Conservation (phyloP, 2,329 filamentous ascomycete species). For the Trichoderma sp. region DNA sequence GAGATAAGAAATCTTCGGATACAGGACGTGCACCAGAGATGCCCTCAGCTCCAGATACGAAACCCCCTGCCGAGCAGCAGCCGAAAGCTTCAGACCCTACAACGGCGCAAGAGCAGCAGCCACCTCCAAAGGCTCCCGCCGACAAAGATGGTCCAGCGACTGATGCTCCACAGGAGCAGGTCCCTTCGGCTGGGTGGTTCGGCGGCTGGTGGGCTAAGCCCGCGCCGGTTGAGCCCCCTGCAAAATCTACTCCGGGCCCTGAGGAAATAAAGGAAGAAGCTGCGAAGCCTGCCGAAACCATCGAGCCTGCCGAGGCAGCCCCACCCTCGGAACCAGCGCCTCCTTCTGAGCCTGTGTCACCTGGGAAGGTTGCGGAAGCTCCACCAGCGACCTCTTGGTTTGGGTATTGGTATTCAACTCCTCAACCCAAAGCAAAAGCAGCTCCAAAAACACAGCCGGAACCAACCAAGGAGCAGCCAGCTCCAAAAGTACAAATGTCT, state of each 20-base stretch:
- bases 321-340: slow-evolving; percentile 24
- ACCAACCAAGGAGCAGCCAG: background rate
- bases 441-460: background rate
- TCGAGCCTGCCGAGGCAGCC: slow-evolving; percentile 21
- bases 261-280: slow-evolving; percentile 10
- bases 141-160: background rate
- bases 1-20: background rate
- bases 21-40: background rate
- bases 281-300: background rate
- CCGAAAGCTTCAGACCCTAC: background rate
- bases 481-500: background rate
- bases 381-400: slow-evolving; percentile 39
- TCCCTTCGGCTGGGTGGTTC: slow-evolving; percentile 51
- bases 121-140: slow-evolving; percentile 27
- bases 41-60: background rate
- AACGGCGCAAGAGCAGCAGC: background rate
- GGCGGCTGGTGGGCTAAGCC: slow-evolving; percentile 50
- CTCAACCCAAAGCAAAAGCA: slow-evolving; percentile 21
- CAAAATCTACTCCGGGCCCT: background rate
- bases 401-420: slow-evolving; percentile 38
- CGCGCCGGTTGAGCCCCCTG: slow-evolving; percentile 29
- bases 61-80: background rate
- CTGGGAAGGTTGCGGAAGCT: slow-evolving; percentile 22
- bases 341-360: slow-evolving; percentile 22
- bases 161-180: slow-evolving; percentile 21